Evolutionary conservation across 805 yeast species (phyloP), one percentile per base, ranked within the genome.

Genomic region (Ogataea siamensis): DNA sequence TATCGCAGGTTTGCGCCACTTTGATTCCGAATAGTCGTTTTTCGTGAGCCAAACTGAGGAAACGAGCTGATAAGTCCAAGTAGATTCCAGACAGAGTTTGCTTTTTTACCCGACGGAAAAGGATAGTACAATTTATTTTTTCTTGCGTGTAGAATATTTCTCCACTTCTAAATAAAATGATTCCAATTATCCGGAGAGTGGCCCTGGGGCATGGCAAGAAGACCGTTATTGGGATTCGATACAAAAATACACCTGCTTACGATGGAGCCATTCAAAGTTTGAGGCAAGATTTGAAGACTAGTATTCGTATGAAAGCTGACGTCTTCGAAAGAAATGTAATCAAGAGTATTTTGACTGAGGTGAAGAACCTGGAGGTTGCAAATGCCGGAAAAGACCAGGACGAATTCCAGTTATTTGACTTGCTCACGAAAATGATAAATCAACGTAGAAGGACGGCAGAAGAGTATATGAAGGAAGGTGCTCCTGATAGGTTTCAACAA

Each of bases 401-500:
- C 37, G 62, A 62, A 40, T 64, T 57, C 30, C 47, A 51, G 23
- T 40, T 64, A 24, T 60, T 54, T 33, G 66, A 63, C 37, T 49
- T 63, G 29, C 45, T 63, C 9, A 32, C 42, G 22, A 67, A 67
- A 39, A 60, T 70, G 66, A 53, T 62, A 36, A 67, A 64, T 36
- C 70, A 70, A 42, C 58, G 76, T 46, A 46, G 49, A 20, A 58
- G 58, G 9, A 59, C 72, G 4, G 68, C 69, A 12, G 51, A 44
- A 5, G 64, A 63, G 38, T 70, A 66, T 44, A 37, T 56, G 33
- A 57, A 61, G 30, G 67, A 62, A 25, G 62, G 67, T 12, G 53
- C 70, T 16, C 63, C 64, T n/a, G 74, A 69, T 42, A 55, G 68
- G 43, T 68, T 68, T 35, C 58, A 58, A 18, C 63, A 62, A 30